Conservation (phyloP, 371 early-diverging fungal species). For the Syncephalis plumigaleata region DNA sequence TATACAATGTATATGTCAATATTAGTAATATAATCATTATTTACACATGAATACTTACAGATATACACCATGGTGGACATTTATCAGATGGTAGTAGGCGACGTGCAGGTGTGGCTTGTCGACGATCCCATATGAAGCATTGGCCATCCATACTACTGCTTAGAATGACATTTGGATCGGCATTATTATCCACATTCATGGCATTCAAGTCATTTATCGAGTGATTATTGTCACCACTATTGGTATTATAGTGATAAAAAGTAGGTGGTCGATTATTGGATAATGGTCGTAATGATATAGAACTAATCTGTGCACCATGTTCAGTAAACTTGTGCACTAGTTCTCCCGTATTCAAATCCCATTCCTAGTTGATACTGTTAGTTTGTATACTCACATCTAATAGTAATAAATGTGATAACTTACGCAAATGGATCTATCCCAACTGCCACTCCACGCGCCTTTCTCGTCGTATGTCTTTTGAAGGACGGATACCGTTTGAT, state of each 20-base stretch:
- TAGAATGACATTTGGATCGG: constrained; percentile 25
- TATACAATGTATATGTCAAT: background rate
- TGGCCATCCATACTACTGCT: constrained; percentile 78
- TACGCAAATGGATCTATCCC: constrained; percentile 71
- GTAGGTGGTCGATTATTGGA: constrained; percentile 8
- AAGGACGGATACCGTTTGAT: constrained; percentile 66
- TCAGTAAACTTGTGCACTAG: constrained; percentile 46
- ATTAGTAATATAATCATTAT: background rate
- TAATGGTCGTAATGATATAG: constrained; percentile 48
- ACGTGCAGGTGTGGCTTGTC: constrained; percentile 35
- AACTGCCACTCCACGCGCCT: constrained; percentile 73
- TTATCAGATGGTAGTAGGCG: constrained; percentile 38
- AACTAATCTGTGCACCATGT: constrained; percentile 66
- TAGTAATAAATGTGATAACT: constrained; percentile 7
- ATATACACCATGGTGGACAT: constrained; percentile 81
- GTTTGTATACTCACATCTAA: background rate
- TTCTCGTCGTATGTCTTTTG: constrained; percentile 56
- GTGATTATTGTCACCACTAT: constrained; percentile 6
- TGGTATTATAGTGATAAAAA: too few relatives aligned
- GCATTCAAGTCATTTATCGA: constrained; percentile 9
- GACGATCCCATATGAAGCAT: constrained; percentile 62
- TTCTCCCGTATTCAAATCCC: constrained; percentile 78
- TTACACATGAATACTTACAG: constrained; percentile 31
- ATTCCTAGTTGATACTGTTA: constrained; percentile 29
- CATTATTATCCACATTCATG: constrained; percentile 14